Evolutionary conservation across 2,329 filamentous ascomycete species (phyloP).

Genomic region (Colletotrichum gloeosporioides): DNA sequence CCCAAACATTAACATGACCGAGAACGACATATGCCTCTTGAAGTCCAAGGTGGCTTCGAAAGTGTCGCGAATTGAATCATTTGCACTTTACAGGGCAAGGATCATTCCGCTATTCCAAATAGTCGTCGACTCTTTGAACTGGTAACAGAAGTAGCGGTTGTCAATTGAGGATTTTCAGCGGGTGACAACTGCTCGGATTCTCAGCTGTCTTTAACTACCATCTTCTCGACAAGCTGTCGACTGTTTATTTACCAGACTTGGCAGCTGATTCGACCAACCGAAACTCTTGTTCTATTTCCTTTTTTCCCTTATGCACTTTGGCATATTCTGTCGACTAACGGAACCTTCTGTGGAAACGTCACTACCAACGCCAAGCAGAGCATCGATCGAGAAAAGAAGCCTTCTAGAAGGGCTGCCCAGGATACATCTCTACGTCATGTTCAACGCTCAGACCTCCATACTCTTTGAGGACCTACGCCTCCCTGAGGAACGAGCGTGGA

Average conservation of each 20-base stretch:
- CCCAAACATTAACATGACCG: neutral
- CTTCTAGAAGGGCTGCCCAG: neutral
- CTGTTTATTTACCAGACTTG: neutral
- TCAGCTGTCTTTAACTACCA: neutral
- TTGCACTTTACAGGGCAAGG: neutral
- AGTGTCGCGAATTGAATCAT: neutral
- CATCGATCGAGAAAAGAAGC: neutral
- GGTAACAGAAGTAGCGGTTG: neutral
- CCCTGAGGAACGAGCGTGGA: neutral
- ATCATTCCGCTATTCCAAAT: neutral
- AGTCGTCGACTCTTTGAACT: neutral
- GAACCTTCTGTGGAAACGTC: neutral
- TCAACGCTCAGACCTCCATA: neutral
- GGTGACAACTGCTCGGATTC: neutral
- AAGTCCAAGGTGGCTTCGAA: neutral
- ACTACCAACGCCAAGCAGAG: neutral
- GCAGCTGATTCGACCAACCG: neutral
- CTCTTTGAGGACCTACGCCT: neutral
- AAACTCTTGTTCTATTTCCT: neutral
- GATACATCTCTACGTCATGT: neutral
- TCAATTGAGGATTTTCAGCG: neutral
- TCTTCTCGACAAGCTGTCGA: neutral
- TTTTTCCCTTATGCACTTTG: neutral
- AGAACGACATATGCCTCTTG: neutral
- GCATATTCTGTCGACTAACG: neutral